Evolutionary conservation across 2,329 filamentous ascomycete species (phyloP).

Genomic region (Trichocomaceae sp.): DNA sequence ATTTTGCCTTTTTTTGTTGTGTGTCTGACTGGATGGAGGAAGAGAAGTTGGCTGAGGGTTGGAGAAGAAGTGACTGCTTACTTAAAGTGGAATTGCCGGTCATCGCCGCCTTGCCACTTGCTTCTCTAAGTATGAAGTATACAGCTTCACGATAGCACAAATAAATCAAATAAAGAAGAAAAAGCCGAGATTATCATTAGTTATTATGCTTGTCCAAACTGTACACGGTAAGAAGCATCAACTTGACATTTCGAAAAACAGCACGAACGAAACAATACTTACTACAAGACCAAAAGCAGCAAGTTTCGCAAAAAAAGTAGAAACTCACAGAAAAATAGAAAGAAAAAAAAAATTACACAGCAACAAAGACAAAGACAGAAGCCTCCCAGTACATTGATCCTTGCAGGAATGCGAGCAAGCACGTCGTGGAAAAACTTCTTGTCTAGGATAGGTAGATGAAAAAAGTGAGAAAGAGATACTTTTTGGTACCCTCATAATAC

Average conservation of each 20-base stretch:
- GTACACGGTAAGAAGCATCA: background rate
- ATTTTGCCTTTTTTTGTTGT: background rate
- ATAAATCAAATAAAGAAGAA: no score
- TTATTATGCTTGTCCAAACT: conserved; percentile 5
- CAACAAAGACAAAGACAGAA: conserved; percentile 3
- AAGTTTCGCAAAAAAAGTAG: conserved; percentile 1
- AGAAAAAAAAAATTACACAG: no score
- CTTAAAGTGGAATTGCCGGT: background rate
- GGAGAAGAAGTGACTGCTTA: no score
- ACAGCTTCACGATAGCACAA: no score
- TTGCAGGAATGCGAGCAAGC: no score
- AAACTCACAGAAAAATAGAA: background rate
- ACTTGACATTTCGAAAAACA: background rate
- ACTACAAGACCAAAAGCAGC: background rate
- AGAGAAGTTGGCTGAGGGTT: no score
- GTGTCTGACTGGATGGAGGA: background rate
- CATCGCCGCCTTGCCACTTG: background rate
- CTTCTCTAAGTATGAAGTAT: no score
- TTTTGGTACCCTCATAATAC: conserved; percentile 3
- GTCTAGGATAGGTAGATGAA: conserved; percentile 1
- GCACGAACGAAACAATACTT: no score
- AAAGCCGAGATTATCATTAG: conserved; percentile 4
- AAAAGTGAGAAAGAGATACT: background rate
- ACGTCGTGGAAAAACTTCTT: conserved; percentile 7
- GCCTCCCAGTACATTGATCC: conserved; percentile 10